These are phyloP conservation scores for Wickerhamomyces strasburgensis DNA, from an alignment of 805 yeast genomes.

Conservation along the genomic window DNA sequence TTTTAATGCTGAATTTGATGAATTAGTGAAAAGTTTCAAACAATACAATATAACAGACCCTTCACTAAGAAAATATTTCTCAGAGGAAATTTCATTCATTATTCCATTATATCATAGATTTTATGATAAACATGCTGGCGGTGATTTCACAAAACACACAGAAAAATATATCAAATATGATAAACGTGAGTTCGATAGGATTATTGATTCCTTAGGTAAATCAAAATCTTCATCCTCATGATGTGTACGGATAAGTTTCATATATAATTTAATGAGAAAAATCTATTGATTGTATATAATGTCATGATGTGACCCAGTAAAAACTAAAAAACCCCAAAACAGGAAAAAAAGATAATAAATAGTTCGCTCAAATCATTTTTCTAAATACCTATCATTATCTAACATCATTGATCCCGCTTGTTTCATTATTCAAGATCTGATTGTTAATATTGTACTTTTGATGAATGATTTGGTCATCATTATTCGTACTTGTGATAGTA, in stretches of 20 bases:
- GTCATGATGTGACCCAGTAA: too few relatives aligned
- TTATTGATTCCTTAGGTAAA: slow-evolving; percentile 29
- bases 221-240: slow-evolving; percentile 2
- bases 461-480: slow-evolving; percentile 7
- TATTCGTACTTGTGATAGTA: neutral
- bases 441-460: slow-evolving; percentile 1
- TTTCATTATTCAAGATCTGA: neutral
- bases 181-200: slow-evolving; percentile 39
- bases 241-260: neutral
- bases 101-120: slow-evolving; percentile 82
- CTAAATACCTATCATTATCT: neutral
- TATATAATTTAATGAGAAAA: too few relatives aligned
- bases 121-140: slow-evolving; percentile 65
- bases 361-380: too few relatives aligned
- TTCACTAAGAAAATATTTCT: slow-evolving; percentile 55
- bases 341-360: too few relatives aligned
- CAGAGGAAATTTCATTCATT: slow-evolving; percentile 69
- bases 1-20: slow-evolving; percentile 82
- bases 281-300: too few relatives aligned
- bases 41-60: slow-evolving; percentile 63
- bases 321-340: too few relatives aligned
- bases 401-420: neutral
- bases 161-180: slow-evolving; percentile 67
- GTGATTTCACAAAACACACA: slow-evolving; percentile 68
- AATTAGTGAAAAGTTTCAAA: slow-evolving; percentile 60